A percentile compares a stretch with the other conserved stretches of the same genome.
Conservation (phyloP, 1,284 basidiomycete genomes). For the Rhizoctonia solani region DNA sequence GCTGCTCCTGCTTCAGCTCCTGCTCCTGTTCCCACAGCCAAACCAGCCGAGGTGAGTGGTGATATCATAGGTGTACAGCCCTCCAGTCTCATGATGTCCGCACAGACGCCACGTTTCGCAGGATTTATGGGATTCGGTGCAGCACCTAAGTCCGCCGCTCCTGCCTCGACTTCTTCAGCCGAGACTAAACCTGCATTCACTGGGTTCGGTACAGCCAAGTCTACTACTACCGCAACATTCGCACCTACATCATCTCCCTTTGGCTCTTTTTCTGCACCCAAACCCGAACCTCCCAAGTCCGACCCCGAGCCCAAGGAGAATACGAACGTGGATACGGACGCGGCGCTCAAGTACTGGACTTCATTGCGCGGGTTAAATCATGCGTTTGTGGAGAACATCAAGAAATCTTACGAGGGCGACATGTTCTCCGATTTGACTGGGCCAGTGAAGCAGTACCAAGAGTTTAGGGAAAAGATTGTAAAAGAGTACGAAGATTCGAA, state of each 20-base stretch:
- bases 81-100: neutral
- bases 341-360: slow-evolving; percentile 35
- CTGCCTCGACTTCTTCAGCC: slow-evolving; percentile 28
- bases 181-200: slow-evolving; percentile 33
- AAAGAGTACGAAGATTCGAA: slow-evolving; percentile 21
- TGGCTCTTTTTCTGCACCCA: neutral
- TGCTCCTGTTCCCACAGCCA: neutral
- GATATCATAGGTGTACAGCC: neutral
- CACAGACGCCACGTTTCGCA: slow-evolving; percentile 22
- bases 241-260: slow-evolving; percentile 17
- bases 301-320: neutral
- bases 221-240: neutral
- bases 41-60: slow-evolving; percentile 22
- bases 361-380: slow-evolving; percentile 38
- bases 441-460: slow-evolving; percentile 31
- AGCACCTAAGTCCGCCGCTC: neutral
- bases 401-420: slow-evolving; percentile 34
- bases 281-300: slow-evolving; percentile 3
- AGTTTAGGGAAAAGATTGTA: slow-evolving; percentile 35
- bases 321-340: slow-evolving; percentile 21
- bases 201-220: slow-evolving; percentile 8
- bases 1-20: slow-evolving; percentile 1
- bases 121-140: slow-evolving; percentile 29
- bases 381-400: slow-evolving; percentile 34
- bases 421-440: slow-evolving; percentile 35